phyloP scores from a whole-genome alignment of 495 filamentous ascomycete genomes.

The Opeltia flavorubescens region DNA sequence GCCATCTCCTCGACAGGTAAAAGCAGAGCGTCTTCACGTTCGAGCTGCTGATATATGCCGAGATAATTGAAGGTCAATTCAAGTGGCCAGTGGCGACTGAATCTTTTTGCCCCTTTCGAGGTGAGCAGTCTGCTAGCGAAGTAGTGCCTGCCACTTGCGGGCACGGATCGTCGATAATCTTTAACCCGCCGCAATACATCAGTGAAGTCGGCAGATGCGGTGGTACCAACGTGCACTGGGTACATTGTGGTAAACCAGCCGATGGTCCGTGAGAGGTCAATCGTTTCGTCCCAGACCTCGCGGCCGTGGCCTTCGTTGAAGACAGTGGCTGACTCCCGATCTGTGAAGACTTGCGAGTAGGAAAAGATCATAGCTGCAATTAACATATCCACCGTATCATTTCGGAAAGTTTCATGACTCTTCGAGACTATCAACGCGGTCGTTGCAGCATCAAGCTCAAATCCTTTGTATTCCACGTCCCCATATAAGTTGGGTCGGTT shows the following conservation, averaged over 20 bases:
- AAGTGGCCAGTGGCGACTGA: slow-evolving; percentile 40
- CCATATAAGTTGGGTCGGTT: slow-evolving; percentile 30
- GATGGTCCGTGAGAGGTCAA: slow-evolving; percentile 44
- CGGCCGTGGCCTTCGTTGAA: slow-evolving; percentile 44
- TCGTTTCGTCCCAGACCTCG: slow-evolving; percentile 32
- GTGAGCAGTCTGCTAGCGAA: slow-evolving; percentile 37
- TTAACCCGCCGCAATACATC: slow-evolving; percentile 32
- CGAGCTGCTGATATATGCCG: slow-evolving; percentile 47
- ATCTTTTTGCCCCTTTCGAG: slow-evolving; percentile 26
- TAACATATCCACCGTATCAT: slow-evolving; percentile 40
- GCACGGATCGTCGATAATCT: slow-evolving; percentile 28
- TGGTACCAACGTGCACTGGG: slow-evolving; percentile 25
- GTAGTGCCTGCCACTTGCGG: slow-evolving; percentile 35
- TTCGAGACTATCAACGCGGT: slow-evolving; percentile 30
- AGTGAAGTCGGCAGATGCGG: slow-evolving; percentile 20
- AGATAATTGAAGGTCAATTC: slow-evolving; percentile 63
- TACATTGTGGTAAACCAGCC: slow-evolving; percentile 50
- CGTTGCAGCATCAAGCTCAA: slow-evolving; percentile 31
- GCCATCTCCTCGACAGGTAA: slow-evolving; percentile 39
- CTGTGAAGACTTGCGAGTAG: slow-evolving; percentile 33
- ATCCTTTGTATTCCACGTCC: slow-evolving; percentile 29
- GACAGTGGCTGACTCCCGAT: slow-evolving; percentile 39
- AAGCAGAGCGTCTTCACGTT: slow-evolving; percentile 46
- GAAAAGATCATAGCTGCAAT: slow-evolving; percentile 37
- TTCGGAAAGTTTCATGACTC: slow-evolving; percentile 32